phyloP scores from a whole-genome alignment of 768 basidiomycete species.

The Tylopilus vinaceipallidus region DNA sequence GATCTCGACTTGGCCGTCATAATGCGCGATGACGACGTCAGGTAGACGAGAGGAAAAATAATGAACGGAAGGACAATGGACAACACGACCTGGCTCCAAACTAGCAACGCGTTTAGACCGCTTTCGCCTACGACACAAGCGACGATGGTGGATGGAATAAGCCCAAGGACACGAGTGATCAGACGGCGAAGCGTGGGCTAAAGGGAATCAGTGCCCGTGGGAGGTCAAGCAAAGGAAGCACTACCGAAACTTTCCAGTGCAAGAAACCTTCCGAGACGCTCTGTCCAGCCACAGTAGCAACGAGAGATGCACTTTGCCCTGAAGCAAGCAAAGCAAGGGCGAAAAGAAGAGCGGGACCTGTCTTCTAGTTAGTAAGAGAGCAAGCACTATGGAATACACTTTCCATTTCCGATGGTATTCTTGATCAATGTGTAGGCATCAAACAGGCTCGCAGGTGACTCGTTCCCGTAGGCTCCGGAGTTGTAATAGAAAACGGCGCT shows the following conservation, averaged over 20 bases:
- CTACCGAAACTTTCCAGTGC: slow-evolving; percentile 77
- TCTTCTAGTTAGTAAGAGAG: slow-evolving; percentile 1
- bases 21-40: slow-evolving; percentile 62
- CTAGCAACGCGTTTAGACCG: slow-evolving; percentile 78
- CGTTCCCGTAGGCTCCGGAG: slow-evolving; percentile 37
- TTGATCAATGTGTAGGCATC: slow-evolving; percentile 78
- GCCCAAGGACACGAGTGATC: slow-evolving; percentile 75
- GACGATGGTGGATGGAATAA: slow-evolving; percentile 80
- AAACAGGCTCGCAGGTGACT: slow-evolving; percentile 69
- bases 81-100: slow-evolving; percentile 81
- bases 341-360: slow-evolving; percentile 83
- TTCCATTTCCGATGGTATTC: slow-evolving; percentile 65
- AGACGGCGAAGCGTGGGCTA: slow-evolving; percentile 79
- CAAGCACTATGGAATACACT: slow-evolving; percentile 17
- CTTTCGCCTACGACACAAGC: slow-evolving; percentile 65
- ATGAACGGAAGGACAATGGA: slow-evolving; percentile 84
- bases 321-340: slow-evolving; percentile 82
- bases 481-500: slow-evolving; percentile 77
- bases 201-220: slow-evolving; percentile 25
- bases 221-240: slow-evolving; percentile 13
- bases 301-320: slow-evolving; percentile 87
- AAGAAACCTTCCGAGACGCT: slow-evolving; percentile 90
- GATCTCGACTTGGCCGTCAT: slow-evolving; percentile 55
- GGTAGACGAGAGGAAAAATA: slow-evolving; percentile 74
- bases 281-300: slow-evolving; percentile 89